Conservation (phyloP, 139 green algal species). For the Nannochloris sp. region DNA sequence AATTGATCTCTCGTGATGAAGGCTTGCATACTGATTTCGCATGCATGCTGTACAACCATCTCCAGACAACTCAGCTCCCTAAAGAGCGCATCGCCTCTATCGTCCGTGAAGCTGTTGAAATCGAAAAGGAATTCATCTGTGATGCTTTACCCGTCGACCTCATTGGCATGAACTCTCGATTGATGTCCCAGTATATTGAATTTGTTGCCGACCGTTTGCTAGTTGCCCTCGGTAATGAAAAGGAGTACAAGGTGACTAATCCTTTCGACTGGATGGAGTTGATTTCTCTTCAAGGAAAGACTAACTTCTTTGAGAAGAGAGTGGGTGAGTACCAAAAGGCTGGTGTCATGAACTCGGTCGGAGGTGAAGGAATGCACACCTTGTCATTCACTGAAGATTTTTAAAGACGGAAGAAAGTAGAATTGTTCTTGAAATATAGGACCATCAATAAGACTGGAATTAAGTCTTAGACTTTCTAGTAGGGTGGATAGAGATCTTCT, state of each 20-base stretch:
- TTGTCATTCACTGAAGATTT: constrained; percentile 85
- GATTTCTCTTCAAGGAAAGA: constrained; percentile 86
- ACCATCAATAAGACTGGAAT: background rate
- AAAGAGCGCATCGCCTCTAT: constrained; percentile 62
- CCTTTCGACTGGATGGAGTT: constrained; percentile 98
- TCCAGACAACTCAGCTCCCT: constrained; percentile 74
- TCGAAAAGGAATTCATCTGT: constrained; percentile 94
- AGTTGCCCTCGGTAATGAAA: constrained; percentile 71
- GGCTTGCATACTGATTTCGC: constrained; percentile 98
- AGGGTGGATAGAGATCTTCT: too few relatives aligned
- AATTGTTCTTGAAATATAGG: background rate
- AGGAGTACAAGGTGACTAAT: constrained; percentile 74
- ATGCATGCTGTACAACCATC: constrained; percentile 89
- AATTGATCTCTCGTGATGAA: constrained; percentile 97
- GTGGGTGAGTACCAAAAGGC: constrained; percentile 91
- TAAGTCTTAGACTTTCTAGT: background rate
- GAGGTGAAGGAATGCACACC: constrained; percentile 22
- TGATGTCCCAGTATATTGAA: constrained; percentile 89
- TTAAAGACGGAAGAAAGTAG: constrained; percentile 20
- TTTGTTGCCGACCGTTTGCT: constrained; percentile 96
- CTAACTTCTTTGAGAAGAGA: constrained; percentile 96
- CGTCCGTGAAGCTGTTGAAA: constrained; percentile 81
- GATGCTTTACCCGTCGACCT: constrained; percentile 79
- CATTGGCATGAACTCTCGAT: constrained; percentile 79
- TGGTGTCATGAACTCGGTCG: constrained; percentile 68